A percentile compares a stretch with the other conserved stretches of the same genome.
These are phyloP conservation scores for Yamadazyma songkhlaensis DNA, from an alignment of 1,139 yeast species.

Conservation along the genomic window DNA sequence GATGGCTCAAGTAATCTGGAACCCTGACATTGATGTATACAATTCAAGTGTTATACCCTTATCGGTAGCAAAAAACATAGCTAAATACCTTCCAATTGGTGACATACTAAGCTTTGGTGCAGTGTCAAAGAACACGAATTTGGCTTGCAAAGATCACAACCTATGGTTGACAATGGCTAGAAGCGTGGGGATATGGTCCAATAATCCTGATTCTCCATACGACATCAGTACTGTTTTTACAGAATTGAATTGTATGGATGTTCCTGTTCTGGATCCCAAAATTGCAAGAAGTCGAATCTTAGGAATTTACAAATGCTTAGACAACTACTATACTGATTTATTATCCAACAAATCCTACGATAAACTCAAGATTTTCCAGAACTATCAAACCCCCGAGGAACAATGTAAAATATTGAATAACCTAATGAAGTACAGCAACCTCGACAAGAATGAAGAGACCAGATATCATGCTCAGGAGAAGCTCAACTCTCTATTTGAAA, in stretches of 20 bases:
- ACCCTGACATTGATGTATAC: constrained; percentile 47
- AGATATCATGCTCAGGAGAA: constrained; percentile 40
- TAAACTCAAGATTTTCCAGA: constrained; percentile 45
- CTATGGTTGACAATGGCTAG: constrained; percentile 54
- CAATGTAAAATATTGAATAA: constrained; percentile 46
- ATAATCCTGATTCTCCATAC: constrained; percentile 7
- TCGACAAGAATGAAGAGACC: constrained; percentile 36
- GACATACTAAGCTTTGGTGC: constrained; percentile 36
- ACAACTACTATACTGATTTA: constrained; percentile 47
- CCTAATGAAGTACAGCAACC: constrained; percentile 34
- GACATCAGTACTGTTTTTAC: constrained; percentile 6
- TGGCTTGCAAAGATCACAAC: constrained; percentile 34
- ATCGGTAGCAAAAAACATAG: constrained; percentile 34
- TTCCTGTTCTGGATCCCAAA: constrained; percentile 35
- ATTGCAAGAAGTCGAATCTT: constrained; percentile 45
- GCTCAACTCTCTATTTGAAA: constrained; percentile 58
- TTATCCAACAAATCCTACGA: constrained; percentile 46
- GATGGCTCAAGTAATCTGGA: constrained; percentile 51
- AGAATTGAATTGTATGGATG: constrained; percentile 41
- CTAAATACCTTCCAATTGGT: constrained; percentile 33
- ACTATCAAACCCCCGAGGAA: constrained; percentile 45
- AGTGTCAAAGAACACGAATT: constrained; percentile 38
- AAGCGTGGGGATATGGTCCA: constrained; percentile 47
- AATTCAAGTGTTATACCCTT: constrained; percentile 41
- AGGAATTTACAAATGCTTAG: constrained; percentile 38